A percentile compares a stretch with the other conserved stretches of the same genome.
phyloP scores from a whole-genome alignment of 768 basidiomycete genomes.

The Rhodosporidiobolus odoratus region DNA sequence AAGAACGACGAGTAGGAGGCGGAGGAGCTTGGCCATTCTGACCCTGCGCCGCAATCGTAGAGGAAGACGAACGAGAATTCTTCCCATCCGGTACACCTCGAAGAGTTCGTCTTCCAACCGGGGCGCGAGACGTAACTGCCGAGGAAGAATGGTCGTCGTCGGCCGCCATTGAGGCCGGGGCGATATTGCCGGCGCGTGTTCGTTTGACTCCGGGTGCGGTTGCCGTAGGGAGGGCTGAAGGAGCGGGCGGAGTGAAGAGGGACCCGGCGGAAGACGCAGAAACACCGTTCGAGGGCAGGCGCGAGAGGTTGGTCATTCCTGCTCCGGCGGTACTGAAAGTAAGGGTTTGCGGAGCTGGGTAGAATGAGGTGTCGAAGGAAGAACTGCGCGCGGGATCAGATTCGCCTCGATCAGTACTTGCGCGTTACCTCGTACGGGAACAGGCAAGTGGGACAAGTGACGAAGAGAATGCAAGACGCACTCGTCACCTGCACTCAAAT shows the following conservation, averaged over 20 bases:
- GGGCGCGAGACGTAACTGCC: neutral
- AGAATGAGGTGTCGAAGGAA: slow-evolving; percentile 34
- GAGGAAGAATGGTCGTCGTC: neutral
- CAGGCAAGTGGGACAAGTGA: neutral
- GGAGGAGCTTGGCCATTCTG: slow-evolving; percentile 44
- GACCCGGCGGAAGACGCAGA: neutral
- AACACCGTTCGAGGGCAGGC: neutral
- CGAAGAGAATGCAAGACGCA: neutral
- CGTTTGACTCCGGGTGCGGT: slow-evolving; percentile 35
- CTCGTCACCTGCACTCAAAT: slow-evolving; percentile 24
- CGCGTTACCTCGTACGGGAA: neutral
- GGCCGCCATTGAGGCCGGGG: neutral
- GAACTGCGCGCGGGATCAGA: neutral
- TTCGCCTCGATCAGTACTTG: neutral
- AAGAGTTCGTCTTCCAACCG: neutral
- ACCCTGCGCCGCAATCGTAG: neutral
- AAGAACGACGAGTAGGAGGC: slow-evolving; percentile 62
- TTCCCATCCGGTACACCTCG: slow-evolving; percentile 16
- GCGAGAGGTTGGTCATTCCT: neutral
- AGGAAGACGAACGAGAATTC: neutral
- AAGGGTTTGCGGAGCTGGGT: slow-evolving; percentile 14
- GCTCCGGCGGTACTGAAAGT: neutral
- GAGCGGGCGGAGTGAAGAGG: slow-evolving; percentile 29
- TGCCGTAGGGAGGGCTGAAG: slow-evolving; percentile 1
- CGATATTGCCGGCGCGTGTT: slow-evolving; percentile 23